phyloP scores from a whole-genome alignment of 2,329 filamentous ascomycete genomes.

The Lachnellula hyalina region DNA sequence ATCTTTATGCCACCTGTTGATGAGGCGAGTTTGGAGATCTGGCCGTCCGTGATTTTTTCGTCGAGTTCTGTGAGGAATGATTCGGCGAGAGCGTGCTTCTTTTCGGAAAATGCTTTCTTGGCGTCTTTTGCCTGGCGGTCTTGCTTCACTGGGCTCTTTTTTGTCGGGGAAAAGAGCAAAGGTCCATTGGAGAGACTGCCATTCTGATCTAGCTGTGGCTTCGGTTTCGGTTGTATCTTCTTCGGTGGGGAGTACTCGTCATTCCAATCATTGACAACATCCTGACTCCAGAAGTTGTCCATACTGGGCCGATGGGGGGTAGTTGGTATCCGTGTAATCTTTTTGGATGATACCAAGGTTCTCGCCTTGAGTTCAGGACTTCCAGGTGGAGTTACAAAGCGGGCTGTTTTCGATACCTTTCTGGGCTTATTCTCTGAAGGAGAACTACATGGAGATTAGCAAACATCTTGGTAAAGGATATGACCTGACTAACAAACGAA shows the following conservation, averaged over 20 bases:
- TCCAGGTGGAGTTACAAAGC: constrained; percentile 25
- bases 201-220: constrained; percentile 22
- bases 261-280: constrained; percentile 58
- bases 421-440: constrained; percentile 18
- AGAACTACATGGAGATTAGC: constrained; percentile 15
- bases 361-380: constrained; percentile 22
- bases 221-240: constrained; percentile 27
- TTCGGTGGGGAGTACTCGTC: constrained; percentile 53
- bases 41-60: constrained; percentile 52
- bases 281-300: constrained; percentile 56
- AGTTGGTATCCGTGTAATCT: constrained; percentile 40
- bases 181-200: constrained; percentile 1
- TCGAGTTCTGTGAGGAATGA: constrained; percentile 68
- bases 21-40: constrained; percentile 52
- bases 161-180: constrained; percentile 16
- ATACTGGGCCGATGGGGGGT: constrained; percentile 49
- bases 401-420: constrained; percentile 17
- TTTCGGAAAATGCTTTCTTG: constrained; percentile 57
- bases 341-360: constrained; percentile 26
- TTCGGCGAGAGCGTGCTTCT: constrained; percentile 58
- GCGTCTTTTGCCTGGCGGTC: constrained; percentile 34
- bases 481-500: constrained; percentile 17
- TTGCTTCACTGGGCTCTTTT: constrained; percentile 32
- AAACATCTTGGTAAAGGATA: background rate
- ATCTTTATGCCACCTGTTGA: constrained; percentile 66